Conservation (phyloP, 2,329 filamentous ascomycete genomes). For the Pyrenophora teres region DNA sequence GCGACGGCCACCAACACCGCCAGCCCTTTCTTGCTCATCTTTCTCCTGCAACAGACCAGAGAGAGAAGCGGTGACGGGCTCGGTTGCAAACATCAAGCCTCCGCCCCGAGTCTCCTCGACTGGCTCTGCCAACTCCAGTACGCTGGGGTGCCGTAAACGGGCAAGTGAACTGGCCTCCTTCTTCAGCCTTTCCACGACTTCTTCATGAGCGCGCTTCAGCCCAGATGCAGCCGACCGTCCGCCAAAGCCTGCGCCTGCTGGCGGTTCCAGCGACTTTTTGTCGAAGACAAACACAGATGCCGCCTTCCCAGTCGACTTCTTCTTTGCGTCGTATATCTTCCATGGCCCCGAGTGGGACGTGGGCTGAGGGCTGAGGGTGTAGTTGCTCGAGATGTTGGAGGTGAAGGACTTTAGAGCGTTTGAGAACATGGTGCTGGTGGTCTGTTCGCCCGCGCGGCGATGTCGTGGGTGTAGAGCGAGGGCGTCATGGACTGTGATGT, state of each 20-base stretch:
- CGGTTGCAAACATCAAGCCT: constrained; percentile 93
- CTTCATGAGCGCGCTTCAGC: constrained; percentile 81
- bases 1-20: constrained; percentile 69
- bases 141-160: constrained; percentile 84
- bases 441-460: constrained; percentile 33
- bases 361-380: constrained; percentile 75
- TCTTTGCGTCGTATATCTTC: constrained; percentile 98
- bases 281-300: constrained; percentile 96
- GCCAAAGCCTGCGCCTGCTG: constrained; percentile 63
- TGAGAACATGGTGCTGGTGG: constrained; percentile 76
- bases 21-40: constrained; percentile 77
- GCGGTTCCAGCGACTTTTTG: constrained; percentile 77
- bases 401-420: constrained; percentile 87
- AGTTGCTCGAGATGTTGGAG: constrained; percentile 91
- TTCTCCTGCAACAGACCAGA: constrained; percentile 82
- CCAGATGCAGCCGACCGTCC: constrained; percentile 64
- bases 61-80: constrained; percentile 87
- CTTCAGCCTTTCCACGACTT: constrained; percentile 87
- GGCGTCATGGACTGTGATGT: constrained; percentile 38
- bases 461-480: constrained; percentile 19
- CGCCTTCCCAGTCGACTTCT: constrained; percentile 87
- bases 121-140: constrained; percentile 90
- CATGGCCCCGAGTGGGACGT: constrained; percentile 87
- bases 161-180: constrained; percentile 90
- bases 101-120: constrained; percentile 92